phyloP scores from a whole-genome alignment of 2,329 filamentous ascomycete genomes.

The Lachnum nothofagi region DNA sequence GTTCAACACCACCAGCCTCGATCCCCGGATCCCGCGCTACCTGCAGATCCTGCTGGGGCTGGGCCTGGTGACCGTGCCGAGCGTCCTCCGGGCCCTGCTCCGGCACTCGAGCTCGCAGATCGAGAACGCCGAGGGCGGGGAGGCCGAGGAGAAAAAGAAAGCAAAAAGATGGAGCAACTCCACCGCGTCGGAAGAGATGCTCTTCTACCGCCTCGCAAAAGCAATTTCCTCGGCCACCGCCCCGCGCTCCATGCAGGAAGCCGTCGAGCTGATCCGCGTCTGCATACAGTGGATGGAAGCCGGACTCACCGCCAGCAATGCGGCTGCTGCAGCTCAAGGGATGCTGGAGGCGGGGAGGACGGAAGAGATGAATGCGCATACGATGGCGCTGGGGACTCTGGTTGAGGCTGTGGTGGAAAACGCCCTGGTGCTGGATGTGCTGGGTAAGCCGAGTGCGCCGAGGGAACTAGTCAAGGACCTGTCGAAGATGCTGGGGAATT shows the following conservation, averaged over 20 bases:
- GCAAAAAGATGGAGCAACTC: conserved; percentile 49
- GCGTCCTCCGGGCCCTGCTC: conserved; percentile 51
- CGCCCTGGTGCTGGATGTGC: conserved; percentile 46
- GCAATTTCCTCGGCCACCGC: conserved; percentile 41
- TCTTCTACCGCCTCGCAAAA: conserved; percentile 32
- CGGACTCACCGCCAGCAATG: conserved; percentile 47
- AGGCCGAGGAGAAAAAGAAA: conserved; percentile 13
- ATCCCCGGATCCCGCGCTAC: conserved; percentile 56
- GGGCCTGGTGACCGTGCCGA: conserved; percentile 48
- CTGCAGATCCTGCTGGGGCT: conserved; percentile 50
- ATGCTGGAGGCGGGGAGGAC: conserved; percentile 38
- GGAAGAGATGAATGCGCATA: conserved; percentile 55
- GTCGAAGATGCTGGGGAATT: conserved; percentile 43
- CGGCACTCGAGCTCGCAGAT: conserved; percentile 41
- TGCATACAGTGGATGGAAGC: conserved; percentile 56
- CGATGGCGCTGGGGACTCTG: conserved; percentile 60
- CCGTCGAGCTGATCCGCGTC: conserved; percentile 44
- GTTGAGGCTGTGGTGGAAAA: conserved; percentile 60
- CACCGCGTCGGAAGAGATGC: conserved; percentile 39
- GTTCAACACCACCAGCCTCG: conserved; percentile 42
- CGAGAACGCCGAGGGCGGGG: conserved; percentile 16
- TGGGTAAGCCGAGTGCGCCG: conserved; percentile 46
- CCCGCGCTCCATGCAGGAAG: conserved; percentile 44
- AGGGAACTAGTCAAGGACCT: conserved; percentile 49
- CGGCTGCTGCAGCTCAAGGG: conserved; percentile 38